Conservation (phyloP, 352 stramenopile genomes). For the Phytophthora kernoviae region DNA sequence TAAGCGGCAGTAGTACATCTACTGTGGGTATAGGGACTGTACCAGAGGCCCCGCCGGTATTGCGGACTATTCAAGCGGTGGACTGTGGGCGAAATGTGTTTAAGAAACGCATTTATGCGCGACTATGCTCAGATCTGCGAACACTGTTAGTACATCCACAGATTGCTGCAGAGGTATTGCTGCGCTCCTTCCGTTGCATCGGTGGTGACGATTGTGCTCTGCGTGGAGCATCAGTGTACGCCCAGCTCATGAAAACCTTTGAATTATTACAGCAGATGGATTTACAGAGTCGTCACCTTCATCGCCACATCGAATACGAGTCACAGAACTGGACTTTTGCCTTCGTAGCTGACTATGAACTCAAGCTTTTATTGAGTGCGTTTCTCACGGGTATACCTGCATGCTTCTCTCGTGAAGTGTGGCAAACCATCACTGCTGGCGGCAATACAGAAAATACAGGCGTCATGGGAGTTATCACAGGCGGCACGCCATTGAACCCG, state of each 20-base stretch:
- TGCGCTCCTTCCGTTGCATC: constrained; percentile 60
- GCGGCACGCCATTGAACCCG: constrained; percentile 31
- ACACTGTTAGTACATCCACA: constrained; percentile 75
- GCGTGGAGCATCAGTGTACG: constrained; percentile 50
- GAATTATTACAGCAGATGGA: constrained; percentile 83
- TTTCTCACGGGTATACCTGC: constrained; percentile 65
- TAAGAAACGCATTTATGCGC: constrained; percentile 80
- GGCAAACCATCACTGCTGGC: constrained; percentile 21
- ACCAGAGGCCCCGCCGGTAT: constrained; percentile 25
- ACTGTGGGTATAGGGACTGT: constrained; percentile 21
- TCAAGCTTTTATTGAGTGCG: constrained; percentile 74
- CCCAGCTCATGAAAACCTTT: constrained; percentile 63
- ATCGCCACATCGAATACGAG: constrained; percentile 83
- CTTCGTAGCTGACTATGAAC: constrained; percentile 84
- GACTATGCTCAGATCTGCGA: constrained; percentile 81
- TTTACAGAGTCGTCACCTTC: constrained; percentile 67
- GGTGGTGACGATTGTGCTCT: constrained; percentile 31
- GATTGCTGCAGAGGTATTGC: constrained; percentile 58
- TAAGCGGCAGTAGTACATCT: constrained; percentile 28
- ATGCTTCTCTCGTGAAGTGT: constrained; percentile 51
- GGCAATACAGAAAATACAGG: constrained; percentile 30
- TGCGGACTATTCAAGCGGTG: constrained; percentile 56
- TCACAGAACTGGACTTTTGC: constrained; percentile 85
- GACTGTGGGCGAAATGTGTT: constrained; percentile 74
- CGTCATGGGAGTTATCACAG: constrained; percentile 22